A percentile compares a stretch with the other conserved stretches of the same genome.
Conservation (phyloP, 768 basidiomycete genomes). For the Trichaptum fuscoviolaceum region DNA sequence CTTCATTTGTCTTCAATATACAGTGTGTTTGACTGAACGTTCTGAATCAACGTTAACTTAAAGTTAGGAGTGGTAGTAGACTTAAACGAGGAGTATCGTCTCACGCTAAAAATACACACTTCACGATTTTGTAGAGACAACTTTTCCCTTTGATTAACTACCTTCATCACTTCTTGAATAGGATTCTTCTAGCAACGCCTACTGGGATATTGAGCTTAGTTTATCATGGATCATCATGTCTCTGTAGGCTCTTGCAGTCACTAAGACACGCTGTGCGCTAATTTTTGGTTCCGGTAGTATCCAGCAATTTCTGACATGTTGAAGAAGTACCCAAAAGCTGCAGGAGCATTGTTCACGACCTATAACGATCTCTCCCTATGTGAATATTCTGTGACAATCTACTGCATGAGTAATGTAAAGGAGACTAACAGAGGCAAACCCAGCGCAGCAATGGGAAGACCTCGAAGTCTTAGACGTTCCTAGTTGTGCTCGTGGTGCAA, state of each 20-base stretch:
- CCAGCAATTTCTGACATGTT: constrained; percentile 41
- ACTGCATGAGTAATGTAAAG: background rate
- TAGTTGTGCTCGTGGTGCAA: constrained; percentile 46
- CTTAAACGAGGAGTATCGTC: no score
- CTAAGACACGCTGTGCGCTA: background rate
- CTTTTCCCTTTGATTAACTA: no score
- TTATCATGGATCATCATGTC: background rate
- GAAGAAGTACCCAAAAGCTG: constrained; percentile 55
- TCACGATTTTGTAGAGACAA: no score
- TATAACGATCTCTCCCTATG: constrained; percentile 71
- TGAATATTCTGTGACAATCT: constrained; percentile 19
- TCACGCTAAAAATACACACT: no score
- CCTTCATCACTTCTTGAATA: background rate
- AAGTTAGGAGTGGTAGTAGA: no score
- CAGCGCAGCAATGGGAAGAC: constrained; percentile 71
- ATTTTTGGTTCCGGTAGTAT: constrained; percentile 29
- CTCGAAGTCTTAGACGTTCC: constrained; percentile 57
- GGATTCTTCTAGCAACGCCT: no score
- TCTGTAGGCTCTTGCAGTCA: background rate
- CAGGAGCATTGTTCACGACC: constrained; percentile 62
- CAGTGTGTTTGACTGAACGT: no score
- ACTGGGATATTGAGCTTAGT: background rate
- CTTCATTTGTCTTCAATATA: no score
- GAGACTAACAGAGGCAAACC: background rate
- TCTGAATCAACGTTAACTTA: no score